Conservation (phyloP, 1,139 yeast genomes). For the Suhomyces terraborum region DNA sequence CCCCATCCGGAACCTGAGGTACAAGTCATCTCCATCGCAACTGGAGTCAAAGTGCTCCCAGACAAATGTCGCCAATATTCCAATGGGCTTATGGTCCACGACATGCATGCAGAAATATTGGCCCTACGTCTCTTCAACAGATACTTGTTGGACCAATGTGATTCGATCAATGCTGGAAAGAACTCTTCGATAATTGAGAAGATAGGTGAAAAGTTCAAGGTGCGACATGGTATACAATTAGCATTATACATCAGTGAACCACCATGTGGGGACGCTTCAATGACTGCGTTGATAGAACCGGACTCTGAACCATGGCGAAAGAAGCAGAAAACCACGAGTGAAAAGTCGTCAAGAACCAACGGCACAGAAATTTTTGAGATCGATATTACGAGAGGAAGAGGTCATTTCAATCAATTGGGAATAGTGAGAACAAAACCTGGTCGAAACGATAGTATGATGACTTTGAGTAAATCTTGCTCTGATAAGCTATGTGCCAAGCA, state of each 20-base stretch:
- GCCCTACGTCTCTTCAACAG: constrained; percentile 68
- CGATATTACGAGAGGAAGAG: constrained; percentile 58
- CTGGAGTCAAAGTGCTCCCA: constrained; percentile 84
- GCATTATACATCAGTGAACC: constrained; percentile 74
- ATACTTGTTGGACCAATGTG: constrained; percentile 34
- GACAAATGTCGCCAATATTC: constrained; percentile 44
- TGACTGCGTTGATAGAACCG: constrained; percentile 33
- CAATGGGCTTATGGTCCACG: constrained; percentile 71
- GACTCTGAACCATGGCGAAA: constrained; percentile 19
- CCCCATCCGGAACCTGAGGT: constrained; percentile 20
- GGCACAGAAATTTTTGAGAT: too few relatives aligned
- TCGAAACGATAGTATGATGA: constrained; percentile 66
- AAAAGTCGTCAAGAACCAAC: too few relatives aligned
- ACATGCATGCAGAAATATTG: constrained; percentile 85
- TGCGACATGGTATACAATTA: constrained; percentile 41
- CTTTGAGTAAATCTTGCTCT: constrained; percentile 82
- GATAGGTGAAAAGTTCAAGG: constrained; percentile 21
- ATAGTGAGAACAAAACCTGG: constrained; percentile 91
- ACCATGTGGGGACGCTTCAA: constrained; percentile 93
- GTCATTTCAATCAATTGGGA: constrained; percentile 58
- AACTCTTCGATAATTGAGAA: constrained; percentile 24
- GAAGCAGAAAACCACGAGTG: constrained; percentile 11
- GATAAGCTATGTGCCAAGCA: constrained; percentile 77
- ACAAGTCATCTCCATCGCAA: constrained; percentile 56
- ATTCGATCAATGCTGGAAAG: constrained; percentile 9